Evolutionary conservation across 2,329 filamentous ascomycete species (phyloP), one percentile per base, ranked within the genome.

Genomic region (Hypoxylon sp.): DNA sequence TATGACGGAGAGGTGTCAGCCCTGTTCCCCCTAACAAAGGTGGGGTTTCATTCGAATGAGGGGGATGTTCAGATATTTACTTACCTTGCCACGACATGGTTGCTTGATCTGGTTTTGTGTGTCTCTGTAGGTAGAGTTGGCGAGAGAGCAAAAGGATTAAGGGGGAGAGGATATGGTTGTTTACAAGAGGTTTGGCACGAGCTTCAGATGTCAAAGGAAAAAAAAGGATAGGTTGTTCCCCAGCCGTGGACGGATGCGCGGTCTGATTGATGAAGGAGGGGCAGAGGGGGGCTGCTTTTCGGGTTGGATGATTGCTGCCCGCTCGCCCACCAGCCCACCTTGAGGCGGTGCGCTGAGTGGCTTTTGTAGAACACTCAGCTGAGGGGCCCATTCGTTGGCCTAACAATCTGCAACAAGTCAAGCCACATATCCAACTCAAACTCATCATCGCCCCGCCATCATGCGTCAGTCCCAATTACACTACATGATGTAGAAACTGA

Each of bases 51-150:
- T 56, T 37, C 19, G 52, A 70, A 69, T 60, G 54, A 55, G 54
- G 62, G 63, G 62, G 29, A 62, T 53, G 50, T 16, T 50, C 21
- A 11, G 16, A 63, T 64, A 65, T 39, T 76, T n/a, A n/a, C n/a
- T 73, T 80, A 92, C 90, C 88, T 90, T 93, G 90, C 89, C 90
- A 91, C 81, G 89, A 91, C 90, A 92, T 91, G 77, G 74, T 87
- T 76, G 65, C 70, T 72, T 58, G 59, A 64, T 61, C 68, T 51
- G 50, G 51, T 50, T 60, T 51, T 59, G 46, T 51, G 41, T 63
- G 29, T 69, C 43, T 54, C 47, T 45, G 41, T 34, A 34, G 53
- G 34, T 62, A 32, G 46, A 60, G 61, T 48, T 59, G 61, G 19
- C 30, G 34, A 11, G 30, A 61, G 60, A 37, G 54, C 43, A 58